Evolutionary conservation across 352 stramenopile genomes (phyloP), one percentile per base, ranked within the genome.

Genomic region (Globisporangium paroecandrum): DNA sequence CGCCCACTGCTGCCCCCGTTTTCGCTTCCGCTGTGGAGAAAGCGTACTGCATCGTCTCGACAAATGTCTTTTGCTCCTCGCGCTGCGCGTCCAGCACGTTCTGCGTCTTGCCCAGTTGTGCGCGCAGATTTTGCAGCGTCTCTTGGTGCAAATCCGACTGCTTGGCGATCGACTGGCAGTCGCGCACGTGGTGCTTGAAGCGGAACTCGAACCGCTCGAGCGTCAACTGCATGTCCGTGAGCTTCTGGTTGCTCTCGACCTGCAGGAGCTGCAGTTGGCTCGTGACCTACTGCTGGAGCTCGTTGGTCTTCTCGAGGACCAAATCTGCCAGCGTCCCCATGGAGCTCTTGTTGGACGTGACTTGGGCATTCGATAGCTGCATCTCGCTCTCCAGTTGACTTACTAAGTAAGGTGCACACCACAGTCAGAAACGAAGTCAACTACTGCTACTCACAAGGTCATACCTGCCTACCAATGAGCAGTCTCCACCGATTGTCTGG

Each of bases 191-290:
- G 59, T 90, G 82, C 32, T 82, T 84, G 64, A 89, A 81, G n/a
- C 78, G 77, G n/a, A 90, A 89, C 60, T 90, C 82, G n/a, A 90
- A 69, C 22, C 78, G 77, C 47, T 90, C 75, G 18, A 89, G 70
- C 9, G 77, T 69, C 32, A 85, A 51, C 36, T 81, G 76, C 22
- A 84, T 46, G 25, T 87, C 80, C 10, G 73, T 82, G 22, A 87
- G 70, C 24, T 65, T 74, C 34, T 87, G 75, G 3, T 79, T 71
- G 10, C 68, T 81, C 32, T 87, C 78, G 4, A 89, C 73, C 25
- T 84, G 75, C 38, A 85, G 49, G 10, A 76, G 57, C 55, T 87
- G 78, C 29, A 90, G 55, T 24, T 88, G 73, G 18, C 72, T 71
- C 3, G 64, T 62, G 1, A 82, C 68, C 20, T 76, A 43, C 6